Evolutionary conservation across 768 basidiomycete genomes (phyloP).

Genomic region (Agrocybe pediades): DNA sequence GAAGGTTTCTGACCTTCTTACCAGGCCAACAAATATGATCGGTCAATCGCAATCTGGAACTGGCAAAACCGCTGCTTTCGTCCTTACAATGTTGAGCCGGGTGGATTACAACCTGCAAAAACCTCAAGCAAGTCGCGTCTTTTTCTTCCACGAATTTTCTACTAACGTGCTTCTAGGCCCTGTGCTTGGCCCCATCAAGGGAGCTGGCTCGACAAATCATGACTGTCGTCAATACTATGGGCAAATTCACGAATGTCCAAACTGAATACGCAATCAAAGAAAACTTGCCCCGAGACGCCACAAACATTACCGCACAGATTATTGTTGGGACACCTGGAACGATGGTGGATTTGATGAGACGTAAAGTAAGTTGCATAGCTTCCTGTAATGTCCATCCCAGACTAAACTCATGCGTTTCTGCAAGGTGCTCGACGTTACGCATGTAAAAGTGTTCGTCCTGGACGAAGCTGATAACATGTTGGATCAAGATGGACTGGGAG

Average conservation of each 20-base stretch:
- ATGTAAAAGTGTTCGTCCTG: conserved; percentile 90
- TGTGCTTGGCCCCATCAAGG: conserved; percentile 97
- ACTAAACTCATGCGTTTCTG: not conserved
- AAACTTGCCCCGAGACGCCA: conserved; percentile 64
- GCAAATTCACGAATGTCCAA: conserved; percentile 90
- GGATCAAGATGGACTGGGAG: conserved; percentile 90
- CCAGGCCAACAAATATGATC: conserved; percentile 98
- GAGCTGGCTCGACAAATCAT: conserved; percentile 98
- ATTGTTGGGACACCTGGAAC: conserved; percentile 98
- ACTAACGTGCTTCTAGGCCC: conserved; percentile 54
- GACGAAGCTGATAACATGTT: conserved; percentile 99
- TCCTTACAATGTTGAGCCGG: conserved; percentile 94
- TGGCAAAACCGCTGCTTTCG: conserved; percentile 98
- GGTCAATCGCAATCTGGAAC: conserved; percentile 99
- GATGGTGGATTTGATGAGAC: conserved; percentile 82
- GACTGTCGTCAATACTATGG: conserved; percentile 92
- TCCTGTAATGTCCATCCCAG: not conserved
- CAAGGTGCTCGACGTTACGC: conserved; percentile 70
- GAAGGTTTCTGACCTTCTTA: not conserved
- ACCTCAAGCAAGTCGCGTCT: conserved; percentile 63
- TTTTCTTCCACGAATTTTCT: not conserved
- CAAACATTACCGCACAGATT: conserved; percentile 81
- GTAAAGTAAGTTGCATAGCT: conserved; percentile 38
- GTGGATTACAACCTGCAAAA: conserved; percentile 82
- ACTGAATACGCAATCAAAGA: conserved; percentile 97